Conservation (phyloP, 306 rosid genomes). For the Prunus kanzakura region DNA sequence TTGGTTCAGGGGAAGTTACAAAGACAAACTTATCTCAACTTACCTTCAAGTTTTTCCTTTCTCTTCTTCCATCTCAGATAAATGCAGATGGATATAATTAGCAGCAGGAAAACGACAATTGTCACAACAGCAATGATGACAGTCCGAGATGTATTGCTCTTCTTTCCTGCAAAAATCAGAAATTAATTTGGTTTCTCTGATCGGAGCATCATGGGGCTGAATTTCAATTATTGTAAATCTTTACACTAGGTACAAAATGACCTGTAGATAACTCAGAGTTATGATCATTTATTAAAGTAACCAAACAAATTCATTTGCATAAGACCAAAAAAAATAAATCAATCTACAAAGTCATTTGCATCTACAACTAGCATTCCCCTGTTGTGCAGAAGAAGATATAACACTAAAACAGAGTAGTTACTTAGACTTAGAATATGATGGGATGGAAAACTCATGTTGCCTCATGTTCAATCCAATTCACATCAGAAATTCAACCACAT, state of each 20-base stretch:
- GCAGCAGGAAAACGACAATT: background rate
- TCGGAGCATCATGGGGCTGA: background rate
- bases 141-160: background rate
- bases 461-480: too few species aligned
- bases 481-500: background rate
- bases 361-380: too few species aligned
- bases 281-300: too few species aligned
- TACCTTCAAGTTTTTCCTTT: conserved; percentile 3
- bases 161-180: background rate
- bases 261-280: too few species aligned
- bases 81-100: background rate
- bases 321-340: too few species aligned
- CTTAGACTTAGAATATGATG: too few species aligned
- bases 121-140: conserved; percentile 7
- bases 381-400: too few species aligned
- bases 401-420: too few species aligned
- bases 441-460: too few species aligned
- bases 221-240: background rate
- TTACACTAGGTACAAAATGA: too few species aligned
- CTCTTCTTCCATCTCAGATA: background rate
- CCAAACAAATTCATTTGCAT: too few species aligned
- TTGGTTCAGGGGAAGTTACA: background rate
- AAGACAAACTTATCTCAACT: background rate
- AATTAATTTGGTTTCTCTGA: background rate
- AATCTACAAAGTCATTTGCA: too few species aligned